Evolutionary conservation across 2,329 filamentous ascomycete species (phyloP), one percentile per base, ranked within the genome.

Genomic region (Cytospora piceicola): DNA sequence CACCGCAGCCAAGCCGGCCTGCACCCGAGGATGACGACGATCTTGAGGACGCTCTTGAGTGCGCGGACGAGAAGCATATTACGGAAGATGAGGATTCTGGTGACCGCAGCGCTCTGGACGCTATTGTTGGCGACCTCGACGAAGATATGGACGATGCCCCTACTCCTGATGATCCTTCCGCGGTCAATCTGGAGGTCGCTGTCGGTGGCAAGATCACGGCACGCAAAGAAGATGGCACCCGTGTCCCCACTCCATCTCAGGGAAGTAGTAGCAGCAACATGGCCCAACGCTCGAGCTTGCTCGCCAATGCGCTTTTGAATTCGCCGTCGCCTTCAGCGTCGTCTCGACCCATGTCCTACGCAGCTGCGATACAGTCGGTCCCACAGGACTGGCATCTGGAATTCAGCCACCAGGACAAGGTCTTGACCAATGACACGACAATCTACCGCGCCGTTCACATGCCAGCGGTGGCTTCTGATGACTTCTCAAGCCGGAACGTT

Each of bases 381-480:
- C 92, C 94, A 1, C 91, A 96, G 74, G 94, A 98, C 74, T 99
- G 95, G 95, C 94, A 99, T 73, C 93, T 99, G 67, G 92, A 98
- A 73, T 99, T 99, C 78, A 94, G 88, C 70, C 85, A 98, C 58
- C 90, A 96, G 69, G 90, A 86, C 61, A 93, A 93, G 75, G 85
- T 91, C 1, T 90, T 99, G 66, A 84, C 91, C 0, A 95, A 94
- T 71, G 94, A 98, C 72, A 97, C 92, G 0, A 99, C 95, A 0
- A 94, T 99, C 64, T 99, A 98, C 74, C 90, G 94, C 57, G 95
- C 95, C 36, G 92, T 98, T 11, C 92, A 97, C 73, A 91, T 88
- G 74, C 79, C 80, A 8, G 74, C 78, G 0, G 71, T 78, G 57
- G 79, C 74, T 64, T 73, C 76, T 14, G 86, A 90, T 24, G 92